These are phyloP conservation scores for Entomortierella lignicola DNA, from an alignment of 192 early-diverging fungal species.

Conservation along the genomic window DNA sequence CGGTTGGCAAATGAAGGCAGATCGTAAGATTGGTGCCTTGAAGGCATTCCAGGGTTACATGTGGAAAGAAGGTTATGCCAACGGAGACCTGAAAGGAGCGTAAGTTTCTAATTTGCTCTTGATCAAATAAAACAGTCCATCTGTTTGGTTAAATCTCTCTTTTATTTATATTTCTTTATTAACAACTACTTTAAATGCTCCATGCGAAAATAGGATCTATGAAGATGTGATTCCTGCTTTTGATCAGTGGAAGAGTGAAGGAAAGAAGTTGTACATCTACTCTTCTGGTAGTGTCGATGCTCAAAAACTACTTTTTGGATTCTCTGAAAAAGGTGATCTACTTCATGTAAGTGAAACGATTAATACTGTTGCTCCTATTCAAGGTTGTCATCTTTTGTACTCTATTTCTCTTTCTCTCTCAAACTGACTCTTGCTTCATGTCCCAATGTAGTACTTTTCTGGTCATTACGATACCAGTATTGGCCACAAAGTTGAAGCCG, in stretches of 20 bases:
- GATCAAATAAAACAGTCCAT: too few relatives aligned
- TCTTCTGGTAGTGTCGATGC: slow-evolving; percentile 95
- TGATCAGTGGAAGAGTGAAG: slow-evolving; percentile 70
- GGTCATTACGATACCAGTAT: slow-evolving; percentile 96
- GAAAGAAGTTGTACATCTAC: slow-evolving; percentile 89
- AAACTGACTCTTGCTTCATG: neutral
- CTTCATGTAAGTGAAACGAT: slow-evolving; percentile 57
- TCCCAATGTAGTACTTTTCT: slow-evolving; percentile 67
- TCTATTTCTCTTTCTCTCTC: too few relatives aligned
- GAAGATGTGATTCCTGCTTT: slow-evolving; percentile 88
- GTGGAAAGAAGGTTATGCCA: slow-evolving; percentile 89
- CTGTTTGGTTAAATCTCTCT: too few relatives aligned
- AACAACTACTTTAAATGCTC: too few relatives aligned
- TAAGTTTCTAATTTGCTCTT: slow-evolving; percentile 60
- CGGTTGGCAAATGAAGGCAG: slow-evolving; percentile 83
- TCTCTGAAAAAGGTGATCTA: slow-evolving; percentile 83
- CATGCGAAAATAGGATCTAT: slow-evolving; percentile 81
- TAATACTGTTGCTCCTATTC: neutral
- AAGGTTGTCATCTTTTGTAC: neutral
- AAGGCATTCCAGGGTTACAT: slow-evolving; percentile 96
- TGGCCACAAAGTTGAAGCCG: slow-evolving; percentile 78
- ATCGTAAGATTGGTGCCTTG: slow-evolving; percentile 92
- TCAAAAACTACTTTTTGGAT: slow-evolving; percentile 93
- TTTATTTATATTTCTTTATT: too few relatives aligned
- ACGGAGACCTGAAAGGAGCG: slow-evolving; percentile 79